phyloP scores from a whole-genome alignment of 106 monocot genomes.

The Ottelia alismoides region DNA sequence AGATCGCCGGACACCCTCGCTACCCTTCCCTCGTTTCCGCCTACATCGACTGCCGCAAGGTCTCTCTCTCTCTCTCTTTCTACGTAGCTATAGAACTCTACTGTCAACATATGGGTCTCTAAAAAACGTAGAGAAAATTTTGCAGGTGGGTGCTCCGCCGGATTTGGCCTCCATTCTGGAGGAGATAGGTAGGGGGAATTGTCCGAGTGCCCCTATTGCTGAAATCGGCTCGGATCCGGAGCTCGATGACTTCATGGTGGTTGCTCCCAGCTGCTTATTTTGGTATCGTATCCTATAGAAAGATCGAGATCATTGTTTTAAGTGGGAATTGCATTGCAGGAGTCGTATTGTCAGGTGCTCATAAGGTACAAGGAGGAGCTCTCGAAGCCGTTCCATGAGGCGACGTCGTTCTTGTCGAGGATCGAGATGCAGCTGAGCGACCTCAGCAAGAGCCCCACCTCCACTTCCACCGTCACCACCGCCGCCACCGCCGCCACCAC shows the following conservation, averaged over 20 bases:
- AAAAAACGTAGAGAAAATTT: neutral
- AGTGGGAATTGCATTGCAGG: conserved; percentile 14
- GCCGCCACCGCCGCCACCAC: neutral
- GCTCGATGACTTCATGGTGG: conserved; percentile 94
- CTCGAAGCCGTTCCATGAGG: conserved; percentile 24
- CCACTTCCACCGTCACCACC: neutral
- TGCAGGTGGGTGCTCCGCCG: conserved; percentile 92
- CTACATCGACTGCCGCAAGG: conserved; percentile 90
- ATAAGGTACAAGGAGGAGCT: conserved; percentile 24
- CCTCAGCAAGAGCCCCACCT: conserved; percentile 14
- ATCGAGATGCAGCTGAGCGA: conserved; percentile 24
- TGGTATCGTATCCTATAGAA: neutral
- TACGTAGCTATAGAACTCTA: neutral
- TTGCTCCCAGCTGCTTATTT: neutral
- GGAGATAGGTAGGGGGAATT: conserved; percentile 38
- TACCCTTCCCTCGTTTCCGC: conserved; percentile 73
- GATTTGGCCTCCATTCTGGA: conserved; percentile 61
- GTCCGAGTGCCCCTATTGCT: neutral
- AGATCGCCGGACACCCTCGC: conserved; percentile 69
- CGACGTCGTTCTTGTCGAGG: conserved; percentile 17
- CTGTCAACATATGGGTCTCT: neutral
- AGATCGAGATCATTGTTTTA: neutral
- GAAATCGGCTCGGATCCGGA: conserved; percentile 82
- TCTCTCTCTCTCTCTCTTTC: conserved; percentile 4
- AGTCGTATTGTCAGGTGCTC: conserved; percentile 25